Conservation (phyloP, 257 asterid species). For the Nicotiana tabacum region DNA sequence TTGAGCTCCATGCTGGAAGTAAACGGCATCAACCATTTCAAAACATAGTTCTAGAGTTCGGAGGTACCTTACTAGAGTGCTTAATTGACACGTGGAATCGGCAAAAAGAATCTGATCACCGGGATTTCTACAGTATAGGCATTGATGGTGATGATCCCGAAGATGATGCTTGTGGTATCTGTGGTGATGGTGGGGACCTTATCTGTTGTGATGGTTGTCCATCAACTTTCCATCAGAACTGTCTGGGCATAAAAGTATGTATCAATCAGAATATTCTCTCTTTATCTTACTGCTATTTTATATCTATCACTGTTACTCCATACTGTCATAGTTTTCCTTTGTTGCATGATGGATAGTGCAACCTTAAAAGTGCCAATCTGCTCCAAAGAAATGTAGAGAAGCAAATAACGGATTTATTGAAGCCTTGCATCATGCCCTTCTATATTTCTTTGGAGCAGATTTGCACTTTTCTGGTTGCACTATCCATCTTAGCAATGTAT, state of each 20-base stretch:
- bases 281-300: not conserved
- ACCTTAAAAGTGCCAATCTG: no score
- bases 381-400: no score
- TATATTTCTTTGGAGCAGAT: not conserved
- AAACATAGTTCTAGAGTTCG: constrained; percentile 18
- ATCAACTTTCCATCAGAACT: constrained; percentile 20
- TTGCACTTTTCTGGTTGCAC: not conserved
- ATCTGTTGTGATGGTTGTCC: constrained; percentile 26
- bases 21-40: constrained; percentile 13
- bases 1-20: constrained; percentile 22
- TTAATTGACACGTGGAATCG: constrained; percentile 21
- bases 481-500: not conserved
- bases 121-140: not conserved
- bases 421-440: not conserved
- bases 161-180: constrained; percentile 22
- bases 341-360: no score
- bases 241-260: constrained; percentile 16
- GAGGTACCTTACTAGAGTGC: constrained; percentile 9
- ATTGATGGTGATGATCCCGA: constrained; percentile 18
- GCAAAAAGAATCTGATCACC: constrained; percentile 13
- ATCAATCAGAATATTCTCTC: not conserved
- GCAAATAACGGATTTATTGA: no score
- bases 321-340: not conserved
- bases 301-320: not conserved
- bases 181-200: constrained; percentile 25